Percentiles rank a stretch among this genome's conserved stretches.
Evolutionary conservation across 805 yeast species (phyloP).

Genomic region (Torulaspora gathmanii): DNA sequence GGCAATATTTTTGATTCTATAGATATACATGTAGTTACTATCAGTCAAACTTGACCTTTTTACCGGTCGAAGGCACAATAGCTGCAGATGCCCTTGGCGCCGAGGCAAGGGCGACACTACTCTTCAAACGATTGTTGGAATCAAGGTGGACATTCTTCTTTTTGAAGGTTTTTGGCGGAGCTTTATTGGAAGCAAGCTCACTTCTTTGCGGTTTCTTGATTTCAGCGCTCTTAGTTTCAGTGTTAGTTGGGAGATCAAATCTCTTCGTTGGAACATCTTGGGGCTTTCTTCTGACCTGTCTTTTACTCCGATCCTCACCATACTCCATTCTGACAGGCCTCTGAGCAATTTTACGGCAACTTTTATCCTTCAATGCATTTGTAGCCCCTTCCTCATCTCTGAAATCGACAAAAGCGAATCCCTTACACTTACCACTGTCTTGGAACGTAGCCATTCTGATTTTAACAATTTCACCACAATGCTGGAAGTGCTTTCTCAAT

Average conservation of each 20-base stretch:
- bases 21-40: background rate
- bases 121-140: conserved; percentile 50
- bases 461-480: conserved; percentile 79
- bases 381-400: conserved; percentile 76
- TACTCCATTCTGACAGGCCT: conserved; percentile 80
- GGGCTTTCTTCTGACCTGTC: conserved; percentile 46
- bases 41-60: conserved; percentile 67
- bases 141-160: conserved; percentile 18
- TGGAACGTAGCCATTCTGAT: conserved; percentile 98
- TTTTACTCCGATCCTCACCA: conserved; percentile 91
- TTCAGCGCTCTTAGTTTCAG: conserved; percentile 11
- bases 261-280: conserved; percentile 24
- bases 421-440: conserved; percentile 94
- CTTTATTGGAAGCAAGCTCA: background rate
- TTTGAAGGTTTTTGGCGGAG: conserved; percentile 6
- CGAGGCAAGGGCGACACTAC: conserved; percentile 80
- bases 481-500: conserved; percentile 76
- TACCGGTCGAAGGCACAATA: conserved; percentile 86
- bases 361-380: conserved; percentile 68
- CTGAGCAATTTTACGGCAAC: conserved; percentile 61
- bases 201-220: conserved; percentile 13
- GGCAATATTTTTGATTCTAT: background rate
- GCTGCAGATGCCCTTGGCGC: conserved; percentile 90
- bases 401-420: conserved; percentile 90
- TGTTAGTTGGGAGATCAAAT: conserved; percentile 21